phyloP scores from a whole-genome alignment of 106 monocot species.

The Gastrodia elata region DNA sequence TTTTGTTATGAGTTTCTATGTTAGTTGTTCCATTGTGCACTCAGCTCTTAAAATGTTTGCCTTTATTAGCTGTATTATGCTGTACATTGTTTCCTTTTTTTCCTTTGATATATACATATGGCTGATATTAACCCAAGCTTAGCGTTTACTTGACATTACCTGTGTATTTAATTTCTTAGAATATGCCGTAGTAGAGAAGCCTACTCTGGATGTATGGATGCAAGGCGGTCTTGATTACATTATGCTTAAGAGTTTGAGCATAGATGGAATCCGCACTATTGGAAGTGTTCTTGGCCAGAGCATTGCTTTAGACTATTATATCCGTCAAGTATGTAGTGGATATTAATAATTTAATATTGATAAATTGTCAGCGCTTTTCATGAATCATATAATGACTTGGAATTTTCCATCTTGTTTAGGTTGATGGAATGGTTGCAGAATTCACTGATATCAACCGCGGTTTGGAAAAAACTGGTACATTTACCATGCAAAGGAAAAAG shows the following conservation, averaged over 20 bases:
- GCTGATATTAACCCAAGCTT: not conserved
- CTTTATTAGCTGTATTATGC: not conserved
- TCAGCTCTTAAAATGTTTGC: not conserved
- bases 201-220: conserved; percentile 65
- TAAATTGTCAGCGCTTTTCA: not conserved
- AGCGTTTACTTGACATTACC: not conserved
- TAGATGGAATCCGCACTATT: conserved; percentile 76
- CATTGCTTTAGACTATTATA: conserved; percentile 65
- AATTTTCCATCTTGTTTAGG: conserved; percentile 26
- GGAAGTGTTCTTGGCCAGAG: conserved; percentile 81
- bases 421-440: conserved; percentile 78
- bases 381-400: not conserved
- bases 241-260: conserved; percentile 46
- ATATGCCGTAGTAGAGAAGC: conserved; percentile 68
- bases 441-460: conserved; percentile 73
- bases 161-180: conserved; percentile 29
- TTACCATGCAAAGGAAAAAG: conserved; percentile 72
- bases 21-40: not conserved
- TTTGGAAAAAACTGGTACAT: conserved; percentile 74
- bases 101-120: not conserved
- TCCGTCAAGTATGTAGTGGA: conserved; percentile 37
- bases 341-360: conserved; percentile 1
- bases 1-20: not conserved
- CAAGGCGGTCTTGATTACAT: conserved; percentile 75
- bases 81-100: not conserved